These are phyloP conservation scores for Dictyostelium brefeldianum DNA, from an alignment of 78 protist genomes.

Conservation along the genomic window DNA sequence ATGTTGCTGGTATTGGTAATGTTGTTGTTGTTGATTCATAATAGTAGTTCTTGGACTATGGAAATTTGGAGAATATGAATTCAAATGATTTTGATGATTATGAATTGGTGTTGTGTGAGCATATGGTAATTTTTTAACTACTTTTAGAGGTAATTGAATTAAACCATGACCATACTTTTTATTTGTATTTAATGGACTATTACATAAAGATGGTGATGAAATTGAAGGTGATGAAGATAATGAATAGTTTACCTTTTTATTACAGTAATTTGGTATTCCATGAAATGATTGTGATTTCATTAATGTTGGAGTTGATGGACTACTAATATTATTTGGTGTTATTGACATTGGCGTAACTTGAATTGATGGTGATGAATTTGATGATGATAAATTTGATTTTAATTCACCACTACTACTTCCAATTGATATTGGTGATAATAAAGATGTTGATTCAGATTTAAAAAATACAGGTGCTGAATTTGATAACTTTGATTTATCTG, in stretches of 20 bases:
- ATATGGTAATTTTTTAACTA: background rate
- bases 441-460: background rate
- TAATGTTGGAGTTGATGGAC: slow-evolving; percentile 14
- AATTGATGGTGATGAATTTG: slow-evolving; percentile 11
- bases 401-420: background rate
- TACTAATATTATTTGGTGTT: slow-evolving; percentile 5
- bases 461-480: slow-evolving; percentile 27
- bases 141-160: background rate
- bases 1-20: background rate
- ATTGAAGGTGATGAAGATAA: background rate
- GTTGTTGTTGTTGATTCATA: background rate
- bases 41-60: background rate
- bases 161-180: slow-evolving; percentile 17
- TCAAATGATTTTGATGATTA: background rate
- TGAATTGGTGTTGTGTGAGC: background rate
- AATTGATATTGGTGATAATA: slow-evolving; percentile 16
- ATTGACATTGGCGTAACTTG: background rate
- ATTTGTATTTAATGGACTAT: background rate
- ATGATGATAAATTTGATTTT: background rate
- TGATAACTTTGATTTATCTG: background rate
- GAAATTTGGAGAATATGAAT: background rate
- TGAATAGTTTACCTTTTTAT: background rate
- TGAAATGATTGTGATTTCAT: background rate
- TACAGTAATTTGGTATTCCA: background rate
- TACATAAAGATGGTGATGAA: background rate